Evolutionary conservation across 2,329 filamentous ascomycete genomes (phyloP).

Genomic region (Rhinocladiella similis): DNA sequence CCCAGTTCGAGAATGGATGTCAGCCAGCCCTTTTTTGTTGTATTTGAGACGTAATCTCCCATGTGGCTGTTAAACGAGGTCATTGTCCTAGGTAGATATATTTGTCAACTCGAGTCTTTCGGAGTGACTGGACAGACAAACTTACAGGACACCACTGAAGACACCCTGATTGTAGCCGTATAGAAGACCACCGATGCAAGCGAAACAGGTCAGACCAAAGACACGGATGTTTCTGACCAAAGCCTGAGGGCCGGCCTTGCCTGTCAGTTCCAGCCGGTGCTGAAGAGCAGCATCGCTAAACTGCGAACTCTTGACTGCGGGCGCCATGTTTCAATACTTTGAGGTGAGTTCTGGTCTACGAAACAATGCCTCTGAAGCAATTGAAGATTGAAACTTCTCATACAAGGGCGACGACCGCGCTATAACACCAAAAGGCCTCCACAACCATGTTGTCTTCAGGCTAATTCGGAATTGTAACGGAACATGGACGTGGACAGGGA

Average conservation of each 20-base stretch:
- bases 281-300: slow-evolving; percentile 29
- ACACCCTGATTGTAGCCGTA: slow-evolving; percentile 78
- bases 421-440: background rate
- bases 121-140: slow-evolving; percentile 25
- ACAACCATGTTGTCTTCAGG: slow-evolving; percentile 10
- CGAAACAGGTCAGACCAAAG: slow-evolving; percentile 56
- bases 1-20: slow-evolving; percentile 45
- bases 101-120: slow-evolving; percentile 36
- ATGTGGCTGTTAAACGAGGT: slow-evolving; percentile 28
- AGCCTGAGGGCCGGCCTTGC: slow-evolving; percentile 48
- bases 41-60: slow-evolving; percentile 27
- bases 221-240: slow-evolving; percentile 55
- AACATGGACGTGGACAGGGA: background rate
- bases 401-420: background rate
- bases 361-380: background rate
- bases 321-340: slow-evolving; percentile 17
- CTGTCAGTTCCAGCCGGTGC: slow-evolving; percentile 37
- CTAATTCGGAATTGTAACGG: slow-evolving; percentile 12
- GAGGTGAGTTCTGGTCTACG: slow-evolving; percentile 3
- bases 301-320: slow-evolving; percentile 19
- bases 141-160: slow-evolving; percentile 66
- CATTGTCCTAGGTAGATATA: slow-evolving; percentile 28
- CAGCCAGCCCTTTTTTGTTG: slow-evolving; percentile 36
- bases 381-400: background rate
- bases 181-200: slow-evolving; percentile 53